phyloP scores from a whole-genome alignment of 495 filamentous ascomycete species.

The Apodospora peruviana region DNA sequence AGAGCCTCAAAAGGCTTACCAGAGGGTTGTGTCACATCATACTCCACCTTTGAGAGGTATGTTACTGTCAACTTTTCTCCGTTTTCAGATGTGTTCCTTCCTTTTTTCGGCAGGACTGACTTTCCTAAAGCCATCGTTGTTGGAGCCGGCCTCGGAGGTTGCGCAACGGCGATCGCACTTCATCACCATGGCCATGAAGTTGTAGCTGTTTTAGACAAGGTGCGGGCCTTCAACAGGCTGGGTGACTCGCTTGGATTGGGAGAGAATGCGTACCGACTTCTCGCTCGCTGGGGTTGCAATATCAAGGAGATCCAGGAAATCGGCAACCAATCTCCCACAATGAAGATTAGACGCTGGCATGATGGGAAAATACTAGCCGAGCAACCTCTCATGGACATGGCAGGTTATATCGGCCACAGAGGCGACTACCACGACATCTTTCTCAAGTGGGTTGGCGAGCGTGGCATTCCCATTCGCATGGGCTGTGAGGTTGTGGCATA shows the following conservation, averaged over 20 bases:
- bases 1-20: background rate
- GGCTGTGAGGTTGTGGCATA: slow-evolving; percentile 41
- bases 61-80: too few species aligned
- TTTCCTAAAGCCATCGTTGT: slow-evolving; percentile 37
- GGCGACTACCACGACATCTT: slow-evolving; percentile 50
- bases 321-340: slow-evolving; percentile 48
- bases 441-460: slow-evolving; percentile 40
- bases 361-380: slow-evolving; percentile 47
- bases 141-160: slow-evolving; percentile 51
- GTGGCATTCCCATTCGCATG: slow-evolving; percentile 46
- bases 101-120: too few species aligned
- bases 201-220: slow-evolving; percentile 41
- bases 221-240: slow-evolving; percentile 42
- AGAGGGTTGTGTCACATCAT: slow-evolving; percentile 4
- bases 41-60: slow-evolving; percentile 10
- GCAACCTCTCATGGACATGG: slow-evolving; percentile 54
- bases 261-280: slow-evolving; percentile 46
- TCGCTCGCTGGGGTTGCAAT: slow-evolving; percentile 42
- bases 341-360: slow-evolving; percentile 47
- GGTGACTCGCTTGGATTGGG: slow-evolving; percentile 48
- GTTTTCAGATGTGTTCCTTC: too few species aligned
- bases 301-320: slow-evolving; percentile 37
- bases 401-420: slow-evolving; percentile 47
- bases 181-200: slow-evolving; percentile 48
- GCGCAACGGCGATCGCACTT: slow-evolving; percentile 46